A percentile compares a stretch with the other conserved stretches of the same genome.
Conservation (phyloP, 164 flowering plant species). For the Paratinospora sagittata region DNA sequence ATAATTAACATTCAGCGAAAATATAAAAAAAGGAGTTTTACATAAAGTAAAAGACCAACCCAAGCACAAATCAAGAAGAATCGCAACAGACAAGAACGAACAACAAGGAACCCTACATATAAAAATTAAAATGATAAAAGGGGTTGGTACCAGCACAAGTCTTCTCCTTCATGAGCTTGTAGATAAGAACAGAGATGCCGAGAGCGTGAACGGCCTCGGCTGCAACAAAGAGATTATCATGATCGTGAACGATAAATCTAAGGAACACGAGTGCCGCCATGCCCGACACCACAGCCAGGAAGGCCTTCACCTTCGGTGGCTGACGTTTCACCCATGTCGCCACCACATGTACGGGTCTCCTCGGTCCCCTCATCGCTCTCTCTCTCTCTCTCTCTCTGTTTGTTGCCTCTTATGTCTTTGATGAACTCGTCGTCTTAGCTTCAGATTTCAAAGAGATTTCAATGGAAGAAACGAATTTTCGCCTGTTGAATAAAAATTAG, state of each 20-base stretch:
- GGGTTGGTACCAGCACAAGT: constrained; percentile 28
- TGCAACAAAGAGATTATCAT: constrained; percentile 34
- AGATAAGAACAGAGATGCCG: constrained; percentile 34
- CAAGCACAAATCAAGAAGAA: neutral
- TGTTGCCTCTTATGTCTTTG: neutral
- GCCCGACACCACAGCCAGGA: constrained; percentile 26
- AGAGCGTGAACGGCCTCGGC: constrained; percentile 35
- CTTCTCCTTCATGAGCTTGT: constrained; percentile 33
- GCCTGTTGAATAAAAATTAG: neutral
- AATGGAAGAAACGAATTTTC: neutral
- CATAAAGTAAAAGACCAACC: neutral
- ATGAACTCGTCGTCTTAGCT: neutral
- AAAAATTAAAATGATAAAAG: neutral
- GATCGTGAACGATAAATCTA: constrained; percentile 29
- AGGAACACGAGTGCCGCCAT: constrained; percentile 30
- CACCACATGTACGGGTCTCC: constrained; percentile 16
- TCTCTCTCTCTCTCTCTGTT: too few species aligned
- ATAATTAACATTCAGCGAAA: too few species aligned
- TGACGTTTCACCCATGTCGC: constrained; percentile 31
- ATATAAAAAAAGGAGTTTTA: too few species aligned
- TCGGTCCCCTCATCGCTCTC: constrained; percentile 18
- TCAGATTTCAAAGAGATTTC: too few species aligned
- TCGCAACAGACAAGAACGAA: neutral
- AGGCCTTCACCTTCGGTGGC: constrained; percentile 34
- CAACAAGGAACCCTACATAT: neutral